phyloP scores from a whole-genome alignment of 345 rosid species.

The Cardamine occulta region DNA sequence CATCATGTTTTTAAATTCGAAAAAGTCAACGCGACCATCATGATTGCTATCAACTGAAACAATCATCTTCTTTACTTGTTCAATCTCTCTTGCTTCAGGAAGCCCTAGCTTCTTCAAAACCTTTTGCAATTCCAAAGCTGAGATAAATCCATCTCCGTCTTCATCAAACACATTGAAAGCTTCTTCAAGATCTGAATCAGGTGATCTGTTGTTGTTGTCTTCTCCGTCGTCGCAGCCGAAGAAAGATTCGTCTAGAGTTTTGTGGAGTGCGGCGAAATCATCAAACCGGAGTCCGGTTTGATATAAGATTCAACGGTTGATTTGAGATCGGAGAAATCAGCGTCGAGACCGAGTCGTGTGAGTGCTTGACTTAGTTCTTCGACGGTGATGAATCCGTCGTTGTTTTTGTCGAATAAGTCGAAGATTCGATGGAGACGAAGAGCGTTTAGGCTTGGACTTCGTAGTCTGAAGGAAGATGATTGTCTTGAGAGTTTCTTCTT shows the following conservation, averaged over 20 bases:
- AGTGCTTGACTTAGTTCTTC: slow-evolving; percentile 70
- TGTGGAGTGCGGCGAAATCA: slow-evolving; percentile 68
- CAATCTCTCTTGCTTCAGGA: slow-evolving; percentile 68
- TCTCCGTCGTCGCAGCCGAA: slow-evolving; percentile 29
- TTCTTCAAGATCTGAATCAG: slow-evolving; percentile 75
- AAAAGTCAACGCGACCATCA: slow-evolving; percentile 91
- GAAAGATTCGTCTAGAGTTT: slow-evolving; percentile 55
- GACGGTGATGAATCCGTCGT: slow-evolving; percentile 66
- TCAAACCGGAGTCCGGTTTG: slow-evolving; percentile 60
- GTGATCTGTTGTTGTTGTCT: not conserved
- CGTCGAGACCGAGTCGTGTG: slow-evolving; percentile 61
- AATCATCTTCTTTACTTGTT: slow-evolving; percentile 78
- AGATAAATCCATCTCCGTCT: slow-evolving; percentile 86
- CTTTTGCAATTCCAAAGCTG: slow-evolving; percentile 72
- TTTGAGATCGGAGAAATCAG: slow-evolving; percentile 61
- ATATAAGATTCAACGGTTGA: slow-evolving; percentile 57
- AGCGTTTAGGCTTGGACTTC: slow-evolving; percentile 63
- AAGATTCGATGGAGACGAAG: slow-evolving; percentile 78
- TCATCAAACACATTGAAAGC: slow-evolving; percentile 96
- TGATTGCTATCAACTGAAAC: slow-evolving; percentile 71
- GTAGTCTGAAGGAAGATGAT: slow-evolving; percentile 56
- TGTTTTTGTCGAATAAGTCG: slow-evolving; percentile 78
- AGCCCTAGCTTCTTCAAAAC: slow-evolving; percentile 77
- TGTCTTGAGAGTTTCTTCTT: slow-evolving; percentile 35
- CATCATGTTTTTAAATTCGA: slow-evolving; percentile 94